Base-by-base conservation (phyloP, 1,284 basidiomycete species). In the Papiliotrema fonsecae region DNA sequence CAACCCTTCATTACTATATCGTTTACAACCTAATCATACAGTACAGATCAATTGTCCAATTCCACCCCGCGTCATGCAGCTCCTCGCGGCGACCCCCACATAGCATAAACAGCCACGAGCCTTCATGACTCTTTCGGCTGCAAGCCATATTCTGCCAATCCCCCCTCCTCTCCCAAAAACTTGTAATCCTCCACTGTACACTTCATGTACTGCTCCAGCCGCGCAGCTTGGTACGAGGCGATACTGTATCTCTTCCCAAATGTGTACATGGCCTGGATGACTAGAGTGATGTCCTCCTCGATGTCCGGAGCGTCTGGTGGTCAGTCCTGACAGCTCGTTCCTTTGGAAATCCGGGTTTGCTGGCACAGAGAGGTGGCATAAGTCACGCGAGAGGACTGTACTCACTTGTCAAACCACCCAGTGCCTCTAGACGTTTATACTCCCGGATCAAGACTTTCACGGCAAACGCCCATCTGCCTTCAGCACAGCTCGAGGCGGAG, bases 401-500 rank as follows among this genome's bases (percentile, higher is more conserved):
- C 61, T 48, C 32, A 62, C 63, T 51, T 22, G 30, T 14, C 11
- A 19, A 24, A 44, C 67, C 51, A 3, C 61, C 64, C 1, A 61
- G 16, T 0, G 51, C 35, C 22, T 64, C 54, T 25, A 67, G 56
- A 2, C 68, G 54, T 55, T 66, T 69, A 34, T 56, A 49, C 32
- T 70, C 68, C 18, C 68, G 45, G 32, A 70, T 67, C 36, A 70
- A 51, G 13, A 67, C 58, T 43, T 64, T 66, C 28, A 60, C 53
- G 3, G 65, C 48, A 43, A 66, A 67, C 1, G 57, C 60, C 60
- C 62, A 66, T 19, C 67, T 68, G 46, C 9, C 6, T 26, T 49
- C 42, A 47, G 42, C 21, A 36, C 26, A 36, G 34, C 39, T 26
- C 19, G 7, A 10, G 18, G 22, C 18, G 9, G 19, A 16, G 47